A percentile compares a stretch with the other conserved stretches of the same genome.
These are phyloP conservation scores for Takashimella koratensis DNA, from an alignment of 1,284 basidiomycete genomes.

Conservation along the genomic window DNA sequence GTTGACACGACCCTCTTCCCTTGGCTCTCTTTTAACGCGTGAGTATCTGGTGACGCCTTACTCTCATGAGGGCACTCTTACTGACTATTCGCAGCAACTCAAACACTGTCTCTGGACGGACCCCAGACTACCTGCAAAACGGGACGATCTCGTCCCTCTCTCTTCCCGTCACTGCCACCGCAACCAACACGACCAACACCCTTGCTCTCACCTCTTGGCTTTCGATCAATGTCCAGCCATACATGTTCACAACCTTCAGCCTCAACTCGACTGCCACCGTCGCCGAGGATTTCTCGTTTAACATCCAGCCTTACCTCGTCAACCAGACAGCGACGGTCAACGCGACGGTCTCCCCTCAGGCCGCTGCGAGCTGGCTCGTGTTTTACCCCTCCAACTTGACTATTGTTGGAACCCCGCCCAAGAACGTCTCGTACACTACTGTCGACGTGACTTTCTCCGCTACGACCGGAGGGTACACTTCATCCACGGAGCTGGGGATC, in stretches of 20 bases:
- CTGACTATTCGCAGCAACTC: too few relatives aligned
- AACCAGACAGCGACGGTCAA: conserved; percentile 28
- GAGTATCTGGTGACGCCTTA: conserved; percentile 16
- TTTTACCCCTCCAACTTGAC: conserved; percentile 43
- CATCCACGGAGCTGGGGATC: conserved; percentile 29
- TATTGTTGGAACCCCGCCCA: conserved; percentile 40
- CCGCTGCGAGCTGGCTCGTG: conserved; percentile 47
- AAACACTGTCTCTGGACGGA: conserved; percentile 35
- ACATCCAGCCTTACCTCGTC: conserved; percentile 34
- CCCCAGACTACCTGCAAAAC: conserved; percentile 50
- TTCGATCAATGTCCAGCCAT: conserved; percentile 47
- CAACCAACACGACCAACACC: conserved; percentile 35
- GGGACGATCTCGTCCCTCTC: conserved; percentile 43
- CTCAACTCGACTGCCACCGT: conserved; percentile 46
- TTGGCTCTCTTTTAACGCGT: conserved; percentile 50
- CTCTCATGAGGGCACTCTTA: too few relatives aligned
- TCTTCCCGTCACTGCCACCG: conserved; percentile 41
- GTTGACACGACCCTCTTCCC: conserved; percentile 37
- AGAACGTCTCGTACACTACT: conserved; percentile 27
- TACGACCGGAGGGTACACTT: conserved; percentile 17
- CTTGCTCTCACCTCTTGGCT: conserved; percentile 36
- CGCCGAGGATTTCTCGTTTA: conserved; percentile 36
- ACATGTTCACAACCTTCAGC: conserved; percentile 47
- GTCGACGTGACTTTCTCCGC: conserved; percentile 40
- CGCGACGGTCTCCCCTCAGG: conserved; percentile 36